Percentiles rank a stretch among this genome's conserved stretches.
phyloP scores from a whole-genome alignment of 768 basidiomycete species.

The Hypholoma sublateritium region DNA sequence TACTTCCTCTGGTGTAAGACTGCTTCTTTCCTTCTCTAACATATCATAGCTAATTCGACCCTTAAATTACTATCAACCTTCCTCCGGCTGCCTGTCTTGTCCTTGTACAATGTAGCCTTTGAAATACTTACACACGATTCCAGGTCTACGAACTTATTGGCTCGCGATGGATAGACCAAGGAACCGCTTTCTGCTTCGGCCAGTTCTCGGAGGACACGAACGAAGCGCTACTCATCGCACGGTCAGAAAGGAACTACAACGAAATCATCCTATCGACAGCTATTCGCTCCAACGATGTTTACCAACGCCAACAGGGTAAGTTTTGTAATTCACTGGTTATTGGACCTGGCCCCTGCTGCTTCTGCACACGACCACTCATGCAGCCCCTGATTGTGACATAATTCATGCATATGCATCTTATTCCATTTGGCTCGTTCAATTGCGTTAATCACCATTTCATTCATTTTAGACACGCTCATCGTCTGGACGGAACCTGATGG shows the following conservation, averaged over 20 bases:
- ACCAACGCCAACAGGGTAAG: constrained; percentile 84
- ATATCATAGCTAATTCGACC: background rate
- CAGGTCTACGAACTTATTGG: constrained; percentile 95
- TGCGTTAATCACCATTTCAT: constrained; percentile 9
- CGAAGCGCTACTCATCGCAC: constrained; percentile 83
- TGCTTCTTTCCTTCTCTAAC: background rate
- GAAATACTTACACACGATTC: constrained; percentile 16
- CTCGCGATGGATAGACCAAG: constrained; percentile 91
- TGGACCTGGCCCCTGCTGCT: background rate
- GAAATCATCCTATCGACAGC: constrained; percentile 77
- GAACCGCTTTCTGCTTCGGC: constrained; percentile 95
- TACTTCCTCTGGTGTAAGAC: background rate
- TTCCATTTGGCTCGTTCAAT: constrained; percentile 1
- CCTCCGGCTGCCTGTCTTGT: background rate
- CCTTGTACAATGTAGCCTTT: background rate
- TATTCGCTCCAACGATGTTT: constrained; percentile 81
- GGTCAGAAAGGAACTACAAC: constrained; percentile 70
- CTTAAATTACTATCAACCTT: background rate
- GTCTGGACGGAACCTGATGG: constrained; percentile 98
- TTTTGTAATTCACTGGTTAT: constrained; percentile 9
- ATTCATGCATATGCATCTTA: constrained; percentile 2
- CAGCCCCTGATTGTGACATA: constrained; percentile 9
- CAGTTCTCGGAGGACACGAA: constrained; percentile 76
- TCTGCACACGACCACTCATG: constrained; percentile 20
- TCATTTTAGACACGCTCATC: constrained; percentile 82